Percentiles rank a stretch among this genome's conserved stretches.
These are phyloP conservation scores for Blastomyces percursus DNA, from an alignment of 2,329 filamentous ascomycete genomes.

Conservation along the genomic window DNA sequence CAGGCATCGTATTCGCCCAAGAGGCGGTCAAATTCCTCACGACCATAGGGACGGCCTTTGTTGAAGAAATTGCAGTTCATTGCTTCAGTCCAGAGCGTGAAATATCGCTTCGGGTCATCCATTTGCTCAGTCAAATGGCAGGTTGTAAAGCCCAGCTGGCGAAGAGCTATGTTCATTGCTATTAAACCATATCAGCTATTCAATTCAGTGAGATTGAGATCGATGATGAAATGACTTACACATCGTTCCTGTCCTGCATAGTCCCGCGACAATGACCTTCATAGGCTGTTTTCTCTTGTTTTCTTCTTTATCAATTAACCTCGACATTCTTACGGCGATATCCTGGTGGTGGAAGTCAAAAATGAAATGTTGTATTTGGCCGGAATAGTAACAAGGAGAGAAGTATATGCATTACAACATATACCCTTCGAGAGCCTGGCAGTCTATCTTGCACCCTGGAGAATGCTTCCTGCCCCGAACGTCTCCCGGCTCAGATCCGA, in stretches of 20 bases:
- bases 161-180: constrained; percentile 6
- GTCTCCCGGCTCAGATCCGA: neutral
- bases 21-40: constrained; percentile 17
- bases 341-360: neutral
- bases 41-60: constrained; percentile 20
- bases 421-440: neutral
- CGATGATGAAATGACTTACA: neutral
- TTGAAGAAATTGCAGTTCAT: constrained; percentile 22
- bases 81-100: constrained; percentile 7
- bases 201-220: neutral
- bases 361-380: neutral
- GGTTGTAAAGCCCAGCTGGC: neutral
- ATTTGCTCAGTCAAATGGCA: constrained; percentile 5
- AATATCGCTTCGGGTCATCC: constrained; percentile 4
- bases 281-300: constrained; percentile 2
- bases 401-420: neutral
- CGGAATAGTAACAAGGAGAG: neutral
- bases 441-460: neutral
- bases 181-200: neutral
- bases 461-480: neutral
- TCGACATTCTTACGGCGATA: neutral
- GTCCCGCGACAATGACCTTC: constrained; percentile 3
- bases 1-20: constrained; percentile 6
- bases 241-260: constrained; percentile 6
- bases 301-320: constrained; percentile 2